Conservation (phyloP, 257 asterid species). For the Fraxinus quadrangulata region DNA sequence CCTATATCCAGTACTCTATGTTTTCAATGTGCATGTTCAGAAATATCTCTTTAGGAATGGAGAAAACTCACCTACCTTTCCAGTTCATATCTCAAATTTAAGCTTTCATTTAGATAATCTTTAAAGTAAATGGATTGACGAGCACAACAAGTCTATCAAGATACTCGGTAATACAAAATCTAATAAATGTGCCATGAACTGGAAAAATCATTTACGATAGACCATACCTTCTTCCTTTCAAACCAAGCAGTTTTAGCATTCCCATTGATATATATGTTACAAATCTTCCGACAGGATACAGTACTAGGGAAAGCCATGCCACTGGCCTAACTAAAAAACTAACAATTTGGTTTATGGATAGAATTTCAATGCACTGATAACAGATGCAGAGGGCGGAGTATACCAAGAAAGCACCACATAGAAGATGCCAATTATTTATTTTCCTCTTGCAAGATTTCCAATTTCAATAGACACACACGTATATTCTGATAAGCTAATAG, state of each 20-base stretch:
- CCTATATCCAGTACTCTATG: background rate
- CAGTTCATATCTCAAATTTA: background rate
- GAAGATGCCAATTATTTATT: no score
- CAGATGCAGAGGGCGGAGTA: no score
- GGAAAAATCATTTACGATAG: conserved; percentile 13
- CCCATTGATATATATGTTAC: conserved; percentile 98
- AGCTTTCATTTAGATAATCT: conserved; percentile 13
- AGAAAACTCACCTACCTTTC: background rate
- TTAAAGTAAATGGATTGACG: conserved; percentile 11
- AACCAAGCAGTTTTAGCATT: conserved; percentile 89
- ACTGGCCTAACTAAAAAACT: conserved; percentile 58
- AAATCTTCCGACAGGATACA: conserved; percentile 96
- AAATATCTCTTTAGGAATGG: background rate
- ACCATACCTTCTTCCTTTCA: conserved; percentile 87
- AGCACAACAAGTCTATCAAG: conserved; percentile 1
- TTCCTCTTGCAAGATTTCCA: no score
- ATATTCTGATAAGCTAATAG: no score
- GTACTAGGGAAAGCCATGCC: conserved; percentile 92
- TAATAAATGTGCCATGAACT: background rate
- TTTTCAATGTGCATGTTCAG: background rate
- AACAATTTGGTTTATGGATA: no score
- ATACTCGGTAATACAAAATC: conserved; percentile 4
- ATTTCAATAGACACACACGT: no score
- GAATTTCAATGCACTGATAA: no score
- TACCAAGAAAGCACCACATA: no score